phyloP scores from a whole-genome alignment of 2,329 filamentous ascomycete species.

The Incumbomyces delicatus region DNA sequence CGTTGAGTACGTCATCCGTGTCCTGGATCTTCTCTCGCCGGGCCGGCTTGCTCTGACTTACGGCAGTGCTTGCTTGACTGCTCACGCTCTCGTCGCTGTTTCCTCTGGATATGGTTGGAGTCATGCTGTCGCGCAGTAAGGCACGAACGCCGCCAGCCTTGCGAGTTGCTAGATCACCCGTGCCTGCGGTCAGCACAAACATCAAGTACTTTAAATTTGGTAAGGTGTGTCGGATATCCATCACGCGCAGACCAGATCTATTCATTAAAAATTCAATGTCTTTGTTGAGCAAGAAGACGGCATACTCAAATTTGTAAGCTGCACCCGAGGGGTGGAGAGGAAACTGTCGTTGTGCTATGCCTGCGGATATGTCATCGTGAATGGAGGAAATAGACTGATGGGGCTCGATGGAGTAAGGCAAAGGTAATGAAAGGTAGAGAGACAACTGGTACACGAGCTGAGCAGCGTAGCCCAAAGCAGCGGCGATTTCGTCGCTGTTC shows the following conservation, averaged over 20 bases:
- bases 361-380: slow-evolving; percentile 58
- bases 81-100: slow-evolving; percentile 32
- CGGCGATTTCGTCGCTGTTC: slow-evolving; percentile 63
- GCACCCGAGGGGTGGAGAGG: slow-evolving; percentile 68
- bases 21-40: slow-evolving; percentile 3
- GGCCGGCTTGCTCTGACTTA: neutral
- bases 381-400: slow-evolving; percentile 67
- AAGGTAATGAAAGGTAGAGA: slow-evolving; percentile 65
- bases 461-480: slow-evolving; percentile 70
- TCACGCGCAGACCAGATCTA: slow-evolving; percentile 61
- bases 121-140: slow-evolving; percentile 30
- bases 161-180: slow-evolving; percentile 47
- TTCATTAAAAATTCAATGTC: slow-evolving; percentile 66
- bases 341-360: slow-evolving; percentile 56
- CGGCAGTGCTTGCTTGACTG: slow-evolving; percentile 18
- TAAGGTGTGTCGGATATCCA: slow-evolving; percentile 85
- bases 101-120: slow-evolving; percentile 29
- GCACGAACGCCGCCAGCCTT: slow-evolving; percentile 46
- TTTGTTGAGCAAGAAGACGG: slow-evolving; percentile 92
- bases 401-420: slow-evolving; percentile 70
- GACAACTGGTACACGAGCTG: slow-evolving; percentile 67
- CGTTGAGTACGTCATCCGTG: neutral
- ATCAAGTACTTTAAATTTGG: slow-evolving; percentile 90
- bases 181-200: slow-evolving; percentile 78
- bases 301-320: slow-evolving; percentile 90